Base-by-base conservation (phyloP, 108 stramenopile genomes). In the Licmophora abbreviata region DNA sequence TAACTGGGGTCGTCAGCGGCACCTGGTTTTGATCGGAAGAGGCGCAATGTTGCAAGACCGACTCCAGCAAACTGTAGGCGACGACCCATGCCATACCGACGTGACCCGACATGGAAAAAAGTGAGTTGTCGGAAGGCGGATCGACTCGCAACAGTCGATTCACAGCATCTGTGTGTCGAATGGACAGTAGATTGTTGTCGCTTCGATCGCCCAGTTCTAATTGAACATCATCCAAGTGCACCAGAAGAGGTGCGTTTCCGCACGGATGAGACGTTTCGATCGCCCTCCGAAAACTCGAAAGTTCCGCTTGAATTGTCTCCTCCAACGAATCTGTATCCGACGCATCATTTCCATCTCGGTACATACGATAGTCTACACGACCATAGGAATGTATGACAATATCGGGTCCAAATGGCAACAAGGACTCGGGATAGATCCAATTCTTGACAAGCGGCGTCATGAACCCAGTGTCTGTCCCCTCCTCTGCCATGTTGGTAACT, bases 51-150 rank as follows among this genome's bases (percentile, higher is more conserved):
- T 26, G n/a, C 3, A 42, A 27, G 4, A 21, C 38, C 2, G 20
- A 10, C 15, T 54, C 54, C 14, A 26, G 17, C 9, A 42, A n/a
- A 23, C 12, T 2, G 8, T 42, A 54, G 2, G 38, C 30, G 10
- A 54, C 26, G 11, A 54, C 30, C 54, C 54, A 54, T 31, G 54
- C 14, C 14, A 43, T 11, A 12, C 40, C 36, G 14, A 54, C 15
- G 20, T 54, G 54, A 22, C 54, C 54, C n/a, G 54, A 37, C 54
- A 54, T 54, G 25, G 38, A 20, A 31, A 51, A 51, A 4, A 24
- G 45, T 40, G 5, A 2, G 3, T 46, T 14, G 4, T 20, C n/a
- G 22, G 25, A 17, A 17, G 17, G 2, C 1, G 12, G 27, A 33
- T 33, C 49, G 1, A 22, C 32, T 33, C 33, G 29, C n/a, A 34